A percentile compares a stretch with the other conserved stretches of the same genome.
These are phyloP conservation scores for Porogramme epimiltina DNA, from an alignment of 1,284 basidiomycete species.

Conservation along the genomic window DNA sequence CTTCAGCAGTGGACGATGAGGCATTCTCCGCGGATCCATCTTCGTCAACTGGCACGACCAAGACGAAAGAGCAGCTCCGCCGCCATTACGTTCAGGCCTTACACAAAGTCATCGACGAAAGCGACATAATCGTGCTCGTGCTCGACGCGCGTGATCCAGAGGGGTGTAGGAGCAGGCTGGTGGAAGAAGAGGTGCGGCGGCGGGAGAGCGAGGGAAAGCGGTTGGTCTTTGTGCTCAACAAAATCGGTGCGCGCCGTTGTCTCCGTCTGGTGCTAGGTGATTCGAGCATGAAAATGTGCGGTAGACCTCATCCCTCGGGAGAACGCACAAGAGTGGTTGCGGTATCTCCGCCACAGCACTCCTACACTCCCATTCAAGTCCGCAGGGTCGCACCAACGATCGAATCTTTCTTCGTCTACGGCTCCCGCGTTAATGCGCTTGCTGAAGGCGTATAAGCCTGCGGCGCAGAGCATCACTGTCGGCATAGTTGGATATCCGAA, in stretches of 20 bases:
- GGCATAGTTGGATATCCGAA: constrained; percentile 98
- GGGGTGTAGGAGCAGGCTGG: constrained; percentile 83
- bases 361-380: constrained; percentile 96
- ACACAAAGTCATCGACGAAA: constrained; percentile 91
- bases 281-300: background rate
- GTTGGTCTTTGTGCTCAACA: constrained; percentile 89
- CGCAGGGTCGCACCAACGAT: constrained; percentile 79
- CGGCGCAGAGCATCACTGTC: constrained; percentile 77
- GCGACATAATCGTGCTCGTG: constrained; percentile 88
- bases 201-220: constrained; percentile 86
- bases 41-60: constrained; percentile 33
- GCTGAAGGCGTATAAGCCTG: constrained; percentile 89
- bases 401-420: constrained; percentile 75
- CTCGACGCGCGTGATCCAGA: constrained; percentile 93
- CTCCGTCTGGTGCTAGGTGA: background rate
- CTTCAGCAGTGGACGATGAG: constrained; percentile 27
- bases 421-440: constrained; percentile 85
- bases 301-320: constrained; percentile 87
- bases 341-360: constrained; percentile 87
- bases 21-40: constrained; percentile 27
- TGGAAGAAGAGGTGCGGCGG: constrained; percentile 88
- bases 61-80: constrained; percentile 67
- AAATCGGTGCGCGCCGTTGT: constrained; percentile 83
- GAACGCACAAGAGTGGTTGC: constrained; percentile 91
- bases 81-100: constrained; percentile 75